phyloP scores from a whole-genome alignment of 2,329 filamentous ascomycete species.

The Ophiosphaerella narmari region DNA sequence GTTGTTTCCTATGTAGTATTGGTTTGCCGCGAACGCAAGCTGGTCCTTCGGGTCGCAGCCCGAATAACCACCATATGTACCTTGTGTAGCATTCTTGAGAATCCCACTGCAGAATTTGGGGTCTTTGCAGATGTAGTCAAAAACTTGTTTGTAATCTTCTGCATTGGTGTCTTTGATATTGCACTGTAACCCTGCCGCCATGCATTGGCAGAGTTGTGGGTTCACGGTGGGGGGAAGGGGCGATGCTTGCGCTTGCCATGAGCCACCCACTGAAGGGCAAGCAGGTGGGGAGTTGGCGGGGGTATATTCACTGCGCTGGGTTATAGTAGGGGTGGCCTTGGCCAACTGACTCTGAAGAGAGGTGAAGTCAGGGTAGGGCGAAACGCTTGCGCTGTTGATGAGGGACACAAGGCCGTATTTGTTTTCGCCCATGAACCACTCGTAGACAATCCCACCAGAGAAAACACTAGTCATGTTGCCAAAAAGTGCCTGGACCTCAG shows the following conservation, averaged over 20 bases:
- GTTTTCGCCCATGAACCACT: constrained; percentile 93
- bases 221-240: constrained; percentile 83
- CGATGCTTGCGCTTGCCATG: constrained; percentile 71
- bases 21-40: constrained; percentile 74
- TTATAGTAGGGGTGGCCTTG: constrained; percentile 66
- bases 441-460: constrained; percentile 97
- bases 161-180: constrained; percentile 64
- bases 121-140: constrained; percentile 71
- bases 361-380: constrained; percentile 72
- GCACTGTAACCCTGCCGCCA: constrained; percentile 74
- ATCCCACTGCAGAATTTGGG: constrained; percentile 68
- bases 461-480: constrained; percentile 84
- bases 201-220: constrained; percentile 79
- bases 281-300: constrained; percentile 69
- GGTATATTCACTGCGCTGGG: constrained; percentile 69
- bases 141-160: constrained; percentile 68
- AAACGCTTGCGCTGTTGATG: constrained; percentile 61
- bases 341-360: constrained; percentile 71
- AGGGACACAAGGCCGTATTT: constrained; percentile 81
- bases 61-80: constrained; percentile 74
- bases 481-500: constrained; percentile 83
- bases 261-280: constrained; percentile 69
- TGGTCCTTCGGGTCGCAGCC: constrained; percentile 74
- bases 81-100: constrained; percentile 66
- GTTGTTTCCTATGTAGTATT: constrained; percentile 65